A percentile compares a stretch with the other conserved stretches of the same genome.
These are phyloP conservation scores for Picea abies DNA, from an alignment of 83 land plant species.

Conservation along the genomic window DNA sequence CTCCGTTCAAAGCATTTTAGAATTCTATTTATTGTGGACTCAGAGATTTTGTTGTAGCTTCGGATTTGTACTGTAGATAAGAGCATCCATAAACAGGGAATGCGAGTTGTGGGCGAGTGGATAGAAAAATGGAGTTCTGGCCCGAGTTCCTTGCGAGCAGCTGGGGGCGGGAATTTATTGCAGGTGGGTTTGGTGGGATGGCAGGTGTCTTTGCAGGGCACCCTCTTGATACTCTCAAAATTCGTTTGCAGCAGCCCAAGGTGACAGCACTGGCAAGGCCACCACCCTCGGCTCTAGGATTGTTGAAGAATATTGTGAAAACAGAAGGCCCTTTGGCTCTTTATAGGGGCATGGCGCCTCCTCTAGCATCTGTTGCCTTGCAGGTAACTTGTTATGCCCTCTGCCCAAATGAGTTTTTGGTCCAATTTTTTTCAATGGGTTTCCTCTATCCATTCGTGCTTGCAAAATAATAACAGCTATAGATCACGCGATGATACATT, in stretches of 20 bases:
- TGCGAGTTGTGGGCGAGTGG: background rate
- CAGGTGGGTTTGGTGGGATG: conserved; percentile 93
- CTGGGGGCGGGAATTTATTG: conserved; percentile 91
- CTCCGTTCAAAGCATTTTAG: too few species aligned
- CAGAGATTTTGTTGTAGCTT: too few species aligned
- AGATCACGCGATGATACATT: too few species aligned
- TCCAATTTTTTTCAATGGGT: too few species aligned
- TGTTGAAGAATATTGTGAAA: conserved; percentile 52
- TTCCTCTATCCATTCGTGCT: too few species aligned
- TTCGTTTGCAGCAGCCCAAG: conserved; percentile 71
- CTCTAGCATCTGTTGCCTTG: conserved; percentile 80
- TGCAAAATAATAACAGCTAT: too few species aligned
- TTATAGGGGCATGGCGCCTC: conserved; percentile 92
- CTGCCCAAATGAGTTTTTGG: too few species aligned
- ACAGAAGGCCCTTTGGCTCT: conserved; percentile 77
- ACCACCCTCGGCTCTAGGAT: conserved; percentile 46
- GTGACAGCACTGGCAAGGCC: conserved; percentile 13
- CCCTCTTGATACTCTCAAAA: conserved; percentile 86
- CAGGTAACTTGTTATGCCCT: conserved; percentile 53
- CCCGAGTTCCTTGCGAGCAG: conserved; percentile 92
- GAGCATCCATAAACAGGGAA: background rate
- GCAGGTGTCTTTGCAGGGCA: conserved; percentile 92
- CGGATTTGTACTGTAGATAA: too few species aligned
- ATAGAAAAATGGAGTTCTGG: conserved; percentile 88
- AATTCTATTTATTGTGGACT: too few species aligned